Percentiles rank a stretch among this genome's conserved stretches.
Conservation (phyloP, 805 yeast species). For the Metschnikowia henanensis region DNA sequence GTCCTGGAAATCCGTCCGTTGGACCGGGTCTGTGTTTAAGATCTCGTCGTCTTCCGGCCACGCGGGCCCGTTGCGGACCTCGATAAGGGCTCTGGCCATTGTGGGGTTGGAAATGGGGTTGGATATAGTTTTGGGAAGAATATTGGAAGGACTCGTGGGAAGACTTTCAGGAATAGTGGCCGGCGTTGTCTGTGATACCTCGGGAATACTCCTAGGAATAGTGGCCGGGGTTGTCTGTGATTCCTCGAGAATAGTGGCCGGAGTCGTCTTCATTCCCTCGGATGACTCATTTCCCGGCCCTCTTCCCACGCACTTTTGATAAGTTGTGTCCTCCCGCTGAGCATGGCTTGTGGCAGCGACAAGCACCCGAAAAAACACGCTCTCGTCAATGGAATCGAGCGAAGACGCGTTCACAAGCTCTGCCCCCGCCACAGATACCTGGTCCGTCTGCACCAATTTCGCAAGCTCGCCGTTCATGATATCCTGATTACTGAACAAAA, state of each 20-base stretch:
- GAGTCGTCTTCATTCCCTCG: too few relatives aligned
- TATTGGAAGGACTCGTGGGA: too few relatives aligned
- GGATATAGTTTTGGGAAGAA: too few relatives aligned
- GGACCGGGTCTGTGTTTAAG: slow-evolving; percentile 33
- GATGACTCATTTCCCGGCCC: too few relatives aligned
- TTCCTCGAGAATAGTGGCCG: too few relatives aligned
- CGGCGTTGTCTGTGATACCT: too few relatives aligned
- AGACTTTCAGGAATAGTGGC: too few relatives aligned
- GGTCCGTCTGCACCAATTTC: slow-evolving; percentile 25
- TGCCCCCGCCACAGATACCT: slow-evolving; percentile 16
- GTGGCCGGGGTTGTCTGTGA: too few relatives aligned
- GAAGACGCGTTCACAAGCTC: slow-evolving; percentile 29
- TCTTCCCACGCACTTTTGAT: too few relatives aligned
- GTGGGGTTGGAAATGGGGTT: too few relatives aligned
- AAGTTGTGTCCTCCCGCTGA: neutral
- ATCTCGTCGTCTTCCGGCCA: slow-evolving; percentile 43
- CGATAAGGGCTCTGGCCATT: slow-evolving; percentile 35
- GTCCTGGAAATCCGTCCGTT: slow-evolving; percentile 44
- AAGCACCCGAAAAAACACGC: slow-evolving; percentile 36
- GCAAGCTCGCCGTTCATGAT: slow-evolving; percentile 33
- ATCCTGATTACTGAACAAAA: slow-evolving; percentile 34
- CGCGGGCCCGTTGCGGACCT: slow-evolving; percentile 41
- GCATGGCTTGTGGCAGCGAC: slow-evolving; percentile 33
- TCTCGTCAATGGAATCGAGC: slow-evolving; percentile 36
- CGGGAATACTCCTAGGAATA: too few relatives aligned